Base-by-base conservation (phyloP, 306 rosid species). In the Betula pendula region DNA sequence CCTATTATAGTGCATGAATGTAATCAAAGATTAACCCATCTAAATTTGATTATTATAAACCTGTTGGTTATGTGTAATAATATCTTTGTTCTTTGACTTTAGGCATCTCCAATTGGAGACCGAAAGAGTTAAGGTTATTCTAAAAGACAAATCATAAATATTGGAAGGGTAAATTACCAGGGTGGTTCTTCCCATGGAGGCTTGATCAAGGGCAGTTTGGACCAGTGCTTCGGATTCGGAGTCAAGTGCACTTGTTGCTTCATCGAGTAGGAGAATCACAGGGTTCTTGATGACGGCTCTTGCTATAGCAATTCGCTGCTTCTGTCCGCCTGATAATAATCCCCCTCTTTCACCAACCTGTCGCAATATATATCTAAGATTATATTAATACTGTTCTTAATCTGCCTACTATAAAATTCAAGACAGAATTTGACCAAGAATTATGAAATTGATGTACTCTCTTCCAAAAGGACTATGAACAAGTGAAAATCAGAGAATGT, bases 191-290 rank as follows among this genome's bases (percentile, higher is more conserved):
- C 99, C 99, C 90, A 92, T 82, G 68, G 99, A 95, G 66, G 99
- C 99, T 55, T 85, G 96, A 84, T 95, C 97, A 48, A 95, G 97
- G 52, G 99, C 99, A 92, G 84, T 92, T 70, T 92, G 99, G 51
- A 95, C 97, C 17, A 92, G 49, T 71, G 84, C 74, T 83, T 95
- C 98, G 2, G 97, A 95, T 88, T 95, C 97, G 69, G 92, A 89
- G 83, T 95, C 98, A 70, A 95, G 97, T 70, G 98, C 97, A 87
- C 97, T 92, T 4, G 98, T 95, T 73, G 98, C 98, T 86, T 95
- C 98, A 85, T 95, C 98, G 71, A 95, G 97, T 51, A 95, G 78
- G 19, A 95, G 97, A 89, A 95, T 89, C 13, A 77, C 84, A 38
- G 99, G 99, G 81, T 92, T 95, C 81, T 89, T 95, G 68, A 95